These are phyloP conservation scores for Fagus crenata DNA, from an alignment of 306 rosid genomes.

Conservation along the genomic window DNA sequence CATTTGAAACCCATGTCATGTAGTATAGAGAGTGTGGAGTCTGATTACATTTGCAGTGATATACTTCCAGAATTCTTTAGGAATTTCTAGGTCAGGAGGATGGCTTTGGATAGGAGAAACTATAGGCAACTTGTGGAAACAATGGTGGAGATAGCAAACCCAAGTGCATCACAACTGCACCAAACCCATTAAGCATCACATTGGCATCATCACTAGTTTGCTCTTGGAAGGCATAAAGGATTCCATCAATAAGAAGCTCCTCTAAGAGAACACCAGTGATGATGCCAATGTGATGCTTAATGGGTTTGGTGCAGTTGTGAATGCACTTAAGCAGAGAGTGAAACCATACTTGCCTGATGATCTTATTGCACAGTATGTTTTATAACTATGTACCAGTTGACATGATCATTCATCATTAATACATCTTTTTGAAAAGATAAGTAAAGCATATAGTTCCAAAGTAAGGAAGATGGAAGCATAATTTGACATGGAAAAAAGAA, in stretches of 20 bases:
- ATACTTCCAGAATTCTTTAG: constrained; percentile 85
- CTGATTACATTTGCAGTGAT: constrained; percentile 73
- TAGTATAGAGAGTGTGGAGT: constrained; percentile 91
- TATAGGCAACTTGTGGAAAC: constrained; percentile 93
- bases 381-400: too few relatives aligned
- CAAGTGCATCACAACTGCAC: constrained; percentile 93
- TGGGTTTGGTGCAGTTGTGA: constrained; percentile 93
- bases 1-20: too few relatives aligned
- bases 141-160: constrained; percentile 94
- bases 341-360: constrained; percentile 72
- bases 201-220: constrained; percentile 98
- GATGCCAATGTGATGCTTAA: constrained; percentile 98
- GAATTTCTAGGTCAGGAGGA: constrained; percentile 96
- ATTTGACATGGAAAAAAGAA: too few relatives aligned
- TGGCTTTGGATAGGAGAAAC: constrained; percentile 95
- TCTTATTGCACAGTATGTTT: too few relatives aligned
- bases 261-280: constrained; percentile 98
- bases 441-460: too few relatives aligned
- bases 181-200: constrained; percentile 96
- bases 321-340: constrained; percentile 92
- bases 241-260: constrained; percentile 92
- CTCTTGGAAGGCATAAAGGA: constrained; percentile 97
- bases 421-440: too few relatives aligned
- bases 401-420: too few relatives aligned
- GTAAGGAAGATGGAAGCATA: too few relatives aligned